Conservation (phyloP, 306 rosid species). For the Inga oerstediana region DNA sequence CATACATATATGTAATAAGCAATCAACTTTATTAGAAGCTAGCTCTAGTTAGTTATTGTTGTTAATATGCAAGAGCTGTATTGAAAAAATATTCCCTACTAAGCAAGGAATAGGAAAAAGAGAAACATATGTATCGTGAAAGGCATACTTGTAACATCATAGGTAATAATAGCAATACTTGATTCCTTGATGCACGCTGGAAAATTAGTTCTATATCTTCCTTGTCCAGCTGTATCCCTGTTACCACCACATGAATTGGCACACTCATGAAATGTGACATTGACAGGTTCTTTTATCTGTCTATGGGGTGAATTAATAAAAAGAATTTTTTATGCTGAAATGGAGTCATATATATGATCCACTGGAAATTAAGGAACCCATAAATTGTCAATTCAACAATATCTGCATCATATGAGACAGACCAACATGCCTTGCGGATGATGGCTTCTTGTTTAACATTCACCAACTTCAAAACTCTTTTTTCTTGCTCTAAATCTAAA, state of each 20-base stretch:
- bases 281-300: no score
- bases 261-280: neutral
- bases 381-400: constrained; percentile 3
- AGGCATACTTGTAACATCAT: no score
- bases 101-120: constrained; percentile 14
- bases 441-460: constrained; percentile 3
- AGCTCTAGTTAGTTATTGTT: neutral
- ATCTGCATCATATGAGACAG: neutral
- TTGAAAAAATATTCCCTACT: neutral
- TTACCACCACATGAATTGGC: neutral
- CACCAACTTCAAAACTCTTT: neutral
- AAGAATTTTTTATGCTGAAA: neutral
- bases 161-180: no score
- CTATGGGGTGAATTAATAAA: neutral
- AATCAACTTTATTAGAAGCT: no score
- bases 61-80: neutral
- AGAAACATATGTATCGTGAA: no score
- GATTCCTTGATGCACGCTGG: no score
- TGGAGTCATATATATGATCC: neutral
- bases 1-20: no score
- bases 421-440: neutral
- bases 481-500: constrained; percentile 22
- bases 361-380: neutral
- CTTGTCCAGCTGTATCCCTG: neutral
- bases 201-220: no score